Evolutionary conservation across 129 eudicot genomes (phyloP).

Genomic region (Oenanthe sinensis): DNA sequence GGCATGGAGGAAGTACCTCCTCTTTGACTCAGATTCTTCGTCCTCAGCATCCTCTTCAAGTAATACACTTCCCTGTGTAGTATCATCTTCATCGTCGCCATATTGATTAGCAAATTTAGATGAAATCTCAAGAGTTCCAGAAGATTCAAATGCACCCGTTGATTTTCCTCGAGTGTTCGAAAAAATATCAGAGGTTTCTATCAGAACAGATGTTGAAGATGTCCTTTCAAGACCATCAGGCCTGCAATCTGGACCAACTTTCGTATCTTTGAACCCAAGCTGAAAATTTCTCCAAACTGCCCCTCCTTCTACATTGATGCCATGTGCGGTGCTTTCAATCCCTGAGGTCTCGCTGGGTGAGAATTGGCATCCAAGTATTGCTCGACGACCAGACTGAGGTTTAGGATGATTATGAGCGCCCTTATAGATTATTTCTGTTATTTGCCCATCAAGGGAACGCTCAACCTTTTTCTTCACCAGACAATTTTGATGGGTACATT

Average conservation of each 20-base stretch:
- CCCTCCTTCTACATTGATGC: slow-evolving; percentile 28
- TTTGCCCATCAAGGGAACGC: slow-evolving; percentile 67
- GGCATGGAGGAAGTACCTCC: slow-evolving; percentile 44
- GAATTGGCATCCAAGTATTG: slow-evolving; percentile 17
- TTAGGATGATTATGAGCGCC: slow-evolving; percentile 69
- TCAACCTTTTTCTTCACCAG: slow-evolving; percentile 76
- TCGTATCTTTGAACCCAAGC: slow-evolving; percentile 17
- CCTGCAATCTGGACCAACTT: slow-evolving; percentile 15
- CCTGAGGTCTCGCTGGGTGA: slow-evolving; percentile 14
- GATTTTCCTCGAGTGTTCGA: slow-evolving; percentile 26
- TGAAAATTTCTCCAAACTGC: slow-evolving; percentile 26
- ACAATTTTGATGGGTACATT: slow-evolving; percentile 63
- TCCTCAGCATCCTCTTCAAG: slow-evolving; percentile 50
- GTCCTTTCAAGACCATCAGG: slow-evolving; percentile 37
- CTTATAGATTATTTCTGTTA: slow-evolving; percentile 64
- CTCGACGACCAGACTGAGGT: slow-evolving; percentile 31
- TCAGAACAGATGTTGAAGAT: slow-evolving; percentile 29
- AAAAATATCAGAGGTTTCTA: slow-evolving; percentile 28
- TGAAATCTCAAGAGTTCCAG: slow-evolving; percentile 30
- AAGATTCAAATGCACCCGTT: slow-evolving; percentile 23
- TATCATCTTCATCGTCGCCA: slow-evolving; percentile 40
- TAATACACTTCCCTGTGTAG: slow-evolving; percentile 26
- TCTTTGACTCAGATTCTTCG: slow-evolving; percentile 53
- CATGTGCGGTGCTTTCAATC: slow-evolving; percentile 17
- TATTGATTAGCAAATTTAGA: slow-evolving; percentile 31